A percentile compares a stretch with the other conserved stretches of the same genome.
phyloP scores from a whole-genome alignment of 2,329 filamentous ascomycete species.

The Exophiala aquamarina region DNA sequence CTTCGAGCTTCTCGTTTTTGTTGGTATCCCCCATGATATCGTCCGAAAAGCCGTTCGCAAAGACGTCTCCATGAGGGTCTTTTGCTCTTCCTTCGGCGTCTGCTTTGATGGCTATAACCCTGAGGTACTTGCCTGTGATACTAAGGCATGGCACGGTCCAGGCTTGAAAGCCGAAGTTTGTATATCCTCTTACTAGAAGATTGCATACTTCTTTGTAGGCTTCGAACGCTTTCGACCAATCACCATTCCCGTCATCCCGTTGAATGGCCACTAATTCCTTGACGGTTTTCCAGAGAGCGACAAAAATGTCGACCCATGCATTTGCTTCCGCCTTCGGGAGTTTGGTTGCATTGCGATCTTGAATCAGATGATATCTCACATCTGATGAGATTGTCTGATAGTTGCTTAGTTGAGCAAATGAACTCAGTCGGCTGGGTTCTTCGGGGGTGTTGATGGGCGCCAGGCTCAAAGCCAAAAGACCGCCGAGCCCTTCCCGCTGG shows the following conservation, averaged over 20 bases:
- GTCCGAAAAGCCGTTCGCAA: constrained; percentile 65
- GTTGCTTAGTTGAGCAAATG: constrained; percentile 72
- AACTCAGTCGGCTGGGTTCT: constrained; percentile 65
- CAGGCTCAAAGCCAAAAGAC: constrained; percentile 71
- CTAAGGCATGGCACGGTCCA: constrained; percentile 96
- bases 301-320: constrained; percentile 86
- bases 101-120: constrained; percentile 86
- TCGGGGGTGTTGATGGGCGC: constrained; percentile 66
- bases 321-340: constrained; percentile 67
- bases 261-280: constrained; percentile 70
- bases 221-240: constrained; percentile 82
- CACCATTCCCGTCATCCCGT: constrained; percentile 51
- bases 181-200: constrained; percentile 77
- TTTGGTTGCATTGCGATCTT: constrained; percentile 56
- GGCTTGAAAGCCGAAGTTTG: constrained; percentile 70
- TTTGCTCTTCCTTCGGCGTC: constrained; percentile 66
- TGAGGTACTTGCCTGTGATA: constrained; percentile 78
- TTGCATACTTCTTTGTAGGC: constrained; percentile 84
- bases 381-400: constrained; percentile 65
- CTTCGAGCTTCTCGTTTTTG: constrained; percentile 82
- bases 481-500: constrained; percentile 65
- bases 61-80: constrained; percentile 43
- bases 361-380: constrained; percentile 69
- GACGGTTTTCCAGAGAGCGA: constrained; percentile 78
- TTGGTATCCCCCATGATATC: constrained; percentile 75